Evolutionary conservation across 176 grass and related monocot genomes (phyloP).

Genomic region (Triticum dicoccoides): DNA sequence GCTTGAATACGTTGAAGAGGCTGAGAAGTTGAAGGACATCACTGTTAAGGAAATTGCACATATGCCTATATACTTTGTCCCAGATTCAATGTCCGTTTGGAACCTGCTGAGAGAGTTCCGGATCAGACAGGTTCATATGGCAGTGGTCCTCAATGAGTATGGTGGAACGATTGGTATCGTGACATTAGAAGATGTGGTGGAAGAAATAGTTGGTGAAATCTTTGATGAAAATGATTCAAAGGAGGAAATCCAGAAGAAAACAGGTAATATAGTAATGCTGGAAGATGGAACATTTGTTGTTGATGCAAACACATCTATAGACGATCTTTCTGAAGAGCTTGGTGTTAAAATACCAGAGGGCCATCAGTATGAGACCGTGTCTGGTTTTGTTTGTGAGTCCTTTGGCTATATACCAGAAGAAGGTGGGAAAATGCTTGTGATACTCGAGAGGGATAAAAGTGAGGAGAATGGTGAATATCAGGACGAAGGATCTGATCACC

Average conservation of each 20-base stretch:
- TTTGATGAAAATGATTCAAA: constrained; percentile 99
- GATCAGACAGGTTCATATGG: constrained; percentile 99
- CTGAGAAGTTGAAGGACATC: constrained; percentile 86
- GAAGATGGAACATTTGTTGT: constrained; percentile 94
- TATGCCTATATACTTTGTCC: constrained; percentile 93
- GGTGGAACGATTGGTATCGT: constrained; percentile 99
- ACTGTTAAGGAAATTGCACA: constrained; percentile 85
- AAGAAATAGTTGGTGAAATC: constrained; percentile 99
- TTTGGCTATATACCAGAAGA: constrained; percentile 96
- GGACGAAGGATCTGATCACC: constrained; percentile 60
- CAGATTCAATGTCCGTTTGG: constrained; percentile 99
- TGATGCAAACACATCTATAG: constrained; percentile 98
- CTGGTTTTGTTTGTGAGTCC: constrained; percentile 91
- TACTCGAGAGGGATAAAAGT: constrained; percentile 71
- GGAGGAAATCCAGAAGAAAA: constrained; percentile 99
- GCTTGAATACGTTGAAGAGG: constrained; percentile 94
- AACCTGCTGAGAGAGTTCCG: constrained; percentile 90
- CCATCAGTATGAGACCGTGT: constrained; percentile 91
- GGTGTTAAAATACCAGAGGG: constrained; percentile 96
- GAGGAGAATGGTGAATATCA: constrained; percentile 60
- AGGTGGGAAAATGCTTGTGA: constrained; percentile 70
- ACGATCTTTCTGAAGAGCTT: constrained; percentile 90
- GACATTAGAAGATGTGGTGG: constrained; percentile 96
- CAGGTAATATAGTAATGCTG: constrained; percentile 84
- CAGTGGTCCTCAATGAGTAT: constrained; percentile 98